Conservation (phyloP, 768 basidiomycete species). For the Panaeolus cyanescens region DNA sequence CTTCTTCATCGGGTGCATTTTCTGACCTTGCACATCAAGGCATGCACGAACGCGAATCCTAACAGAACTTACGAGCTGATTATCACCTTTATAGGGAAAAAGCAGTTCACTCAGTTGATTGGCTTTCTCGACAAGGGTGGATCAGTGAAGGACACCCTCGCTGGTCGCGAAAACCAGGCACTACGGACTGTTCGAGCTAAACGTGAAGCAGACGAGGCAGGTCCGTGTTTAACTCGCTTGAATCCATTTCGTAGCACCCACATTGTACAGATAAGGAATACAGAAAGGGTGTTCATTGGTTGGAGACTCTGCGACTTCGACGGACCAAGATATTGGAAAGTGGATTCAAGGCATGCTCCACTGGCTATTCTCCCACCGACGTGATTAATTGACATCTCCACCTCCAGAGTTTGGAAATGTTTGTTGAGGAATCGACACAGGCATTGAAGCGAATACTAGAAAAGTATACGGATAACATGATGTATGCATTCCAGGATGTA, state of each 20-base stretch:
- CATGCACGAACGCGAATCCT: no score
- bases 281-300: conserved; percentile 84
- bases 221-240: conserved; percentile 37
- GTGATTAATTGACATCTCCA: background rate
- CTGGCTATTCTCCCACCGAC: background rate
- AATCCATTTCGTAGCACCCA: background rate
- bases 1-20: conserved; percentile 80
- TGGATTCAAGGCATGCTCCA: conserved; percentile 69
- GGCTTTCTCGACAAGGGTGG: conserved; percentile 82
- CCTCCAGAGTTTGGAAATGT: conserved; percentile 74
- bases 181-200: conserved; percentile 80
- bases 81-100: conserved; percentile 78
- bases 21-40: conserved; percentile 89
- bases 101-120: conserved; percentile 83
- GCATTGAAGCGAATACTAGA: conserved; percentile 65
- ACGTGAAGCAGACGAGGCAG: conserved; percentile 90
- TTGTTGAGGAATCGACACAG: conserved; percentile 71
- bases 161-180: conserved; percentile 64
- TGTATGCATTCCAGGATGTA: conserved; percentile 40
- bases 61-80: no score
- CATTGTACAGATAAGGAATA: conserved; percentile 77
- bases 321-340: conserved; percentile 81
- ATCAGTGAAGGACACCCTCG: conserved; percentile 59
- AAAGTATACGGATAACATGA: conserved; percentile 80
- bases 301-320: conserved; percentile 86